phyloP scores from a whole-genome alignment of 2,329 filamentous ascomycete species.

The Ophiocordyceps robertsii region DNA sequence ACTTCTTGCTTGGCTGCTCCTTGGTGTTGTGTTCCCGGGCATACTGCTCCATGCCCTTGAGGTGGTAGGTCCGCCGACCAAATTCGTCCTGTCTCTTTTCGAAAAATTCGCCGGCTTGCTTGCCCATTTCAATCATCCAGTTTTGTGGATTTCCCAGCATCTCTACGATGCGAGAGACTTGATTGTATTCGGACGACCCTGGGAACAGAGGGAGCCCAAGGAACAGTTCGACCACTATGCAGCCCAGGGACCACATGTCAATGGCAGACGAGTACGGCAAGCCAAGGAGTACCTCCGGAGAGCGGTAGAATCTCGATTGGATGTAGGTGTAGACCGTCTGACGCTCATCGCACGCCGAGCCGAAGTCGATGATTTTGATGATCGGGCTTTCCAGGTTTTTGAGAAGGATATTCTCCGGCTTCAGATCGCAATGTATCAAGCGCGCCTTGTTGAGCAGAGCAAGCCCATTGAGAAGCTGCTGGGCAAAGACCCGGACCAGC shows the following conservation, averaged over 20 bases:
- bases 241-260: constrained; percentile 98
- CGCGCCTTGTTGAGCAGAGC: constrained; percentile 91
- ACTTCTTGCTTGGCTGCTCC: constrained; percentile 98
- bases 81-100: constrained; percentile 88
- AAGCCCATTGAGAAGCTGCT: constrained; percentile 86
- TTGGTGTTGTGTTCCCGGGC: constrained; percentile 91
- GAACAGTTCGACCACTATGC: constrained; percentile 96
- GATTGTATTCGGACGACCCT: constrained; percentile 96
- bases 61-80: constrained; percentile 74
- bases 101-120: constrained; percentile 94
- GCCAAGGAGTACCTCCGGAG: constrained; percentile 88
- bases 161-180: constrained; percentile 91
- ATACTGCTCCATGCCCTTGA: constrained; percentile 98
- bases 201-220: constrained; percentile 88
- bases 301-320: constrained; percentile 94
- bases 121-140: constrained; percentile 99
- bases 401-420: constrained; percentile 92
- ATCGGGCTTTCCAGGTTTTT: constrained; percentile 98
- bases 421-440: constrained; percentile 94
- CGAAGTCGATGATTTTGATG: constrained; percentile 99
- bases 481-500: constrained; percentile 90
- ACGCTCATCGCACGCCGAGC: constrained; percentile 92
- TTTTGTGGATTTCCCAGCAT: constrained; percentile 94
- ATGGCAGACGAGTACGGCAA: constrained; percentile 96
- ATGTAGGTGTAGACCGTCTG: constrained; percentile 99